phyloP scores from a whole-genome alignment of 139 green algal genomes.

The Yamagishiella unicocca region DNA sequence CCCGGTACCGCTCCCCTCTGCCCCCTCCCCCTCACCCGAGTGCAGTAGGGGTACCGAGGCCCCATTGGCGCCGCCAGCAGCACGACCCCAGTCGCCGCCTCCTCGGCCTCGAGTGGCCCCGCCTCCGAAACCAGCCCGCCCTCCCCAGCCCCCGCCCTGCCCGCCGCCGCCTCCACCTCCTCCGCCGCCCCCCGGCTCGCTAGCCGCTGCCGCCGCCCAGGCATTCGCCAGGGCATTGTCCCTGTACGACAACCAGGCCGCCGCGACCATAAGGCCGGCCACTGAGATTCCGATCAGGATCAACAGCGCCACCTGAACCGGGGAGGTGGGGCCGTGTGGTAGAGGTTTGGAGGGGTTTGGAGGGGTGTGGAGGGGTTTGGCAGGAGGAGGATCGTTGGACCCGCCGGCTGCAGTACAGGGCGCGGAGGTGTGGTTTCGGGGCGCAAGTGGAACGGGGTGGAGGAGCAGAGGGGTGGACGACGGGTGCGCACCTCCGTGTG shows the following conservation, averaged over 20 bases:
- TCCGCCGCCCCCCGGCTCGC: neutral
- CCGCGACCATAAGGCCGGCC: slow-evolving; percentile 8
- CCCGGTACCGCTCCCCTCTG: no score
- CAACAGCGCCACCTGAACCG: slow-evolving; percentile 28
- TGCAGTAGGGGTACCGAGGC: slow-evolving; percentile 18
- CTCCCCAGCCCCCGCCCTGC: neutral
- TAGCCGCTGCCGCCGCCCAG: slow-evolving; percentile 25
- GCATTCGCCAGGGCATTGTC: slow-evolving; percentile 35
- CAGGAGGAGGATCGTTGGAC: neutral
- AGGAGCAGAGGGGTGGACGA: neutral
- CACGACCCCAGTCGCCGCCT: neutral
- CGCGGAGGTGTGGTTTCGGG: no score
- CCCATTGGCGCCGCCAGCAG: neutral
- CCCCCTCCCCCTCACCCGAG: slow-evolving; percentile 6
- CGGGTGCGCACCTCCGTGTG: slow-evolving; percentile 50
- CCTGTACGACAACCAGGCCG: slow-evolving; percentile 39
- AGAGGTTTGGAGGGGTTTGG: no score
- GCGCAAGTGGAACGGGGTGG: no score
- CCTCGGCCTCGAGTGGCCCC: neutral
- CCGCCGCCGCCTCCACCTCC: neutral
- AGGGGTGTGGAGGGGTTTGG: neutral
- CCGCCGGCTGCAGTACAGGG: no score
- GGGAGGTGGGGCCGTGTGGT: neutral
- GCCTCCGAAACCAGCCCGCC: neutral
- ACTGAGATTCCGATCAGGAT: slow-evolving; percentile 45